Evolutionary conservation across 495 filamentous ascomycete species (phyloP), one percentile per base, ranked within the genome.

Genomic region (Annulohypoxylon moriforme): DNA sequence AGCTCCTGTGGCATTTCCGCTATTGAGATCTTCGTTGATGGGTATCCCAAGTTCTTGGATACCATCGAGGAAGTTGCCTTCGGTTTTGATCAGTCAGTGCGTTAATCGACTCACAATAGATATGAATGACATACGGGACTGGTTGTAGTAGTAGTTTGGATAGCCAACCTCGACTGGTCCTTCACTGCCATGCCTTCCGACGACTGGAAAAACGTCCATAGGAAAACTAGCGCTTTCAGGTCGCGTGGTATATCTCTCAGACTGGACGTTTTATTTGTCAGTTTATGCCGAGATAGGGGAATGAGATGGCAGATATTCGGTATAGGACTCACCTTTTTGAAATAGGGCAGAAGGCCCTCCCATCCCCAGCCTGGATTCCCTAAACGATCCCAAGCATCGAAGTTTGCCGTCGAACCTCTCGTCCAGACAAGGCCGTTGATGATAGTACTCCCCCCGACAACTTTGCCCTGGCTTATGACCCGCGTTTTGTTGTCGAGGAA

Each of bases 291-390:
- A 18, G 2, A 31, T 18, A 9, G 13, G 10, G 20, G 14, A 14
- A 14, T 40, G 11, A n/a, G 4, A 62, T 31, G n/a, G 9, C 16
- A 14, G 2, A 69, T 46, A 29, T 57, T 68, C 64, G 75, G 22
- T 0, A 31, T 29, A 3, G 3, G 36, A 42, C 38, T 65, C 64
- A 84, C 84, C 79, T 86, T 87, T 49, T 79, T 81, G 73, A 87
- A 88, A 72, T 91, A 92, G 1, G 88, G 86, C 20, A 88, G 71
- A 22, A 92, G 75, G 34, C 72, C 85, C 0, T 83, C 64, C 87
- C 88, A 91, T 62, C 81, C 85, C 90, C 89, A 92, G n/a, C 88
- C 87, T 1, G 83, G 80, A 69, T 89, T 90, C 1, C 90, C 89
- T 3, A 90, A 75, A 4, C 71, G 75, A 62, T 84, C 80, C 89